Conservation (phyloP, 2,329 filamentous ascomycete species). For the Sporothrix brunneoviolacea region DNA sequence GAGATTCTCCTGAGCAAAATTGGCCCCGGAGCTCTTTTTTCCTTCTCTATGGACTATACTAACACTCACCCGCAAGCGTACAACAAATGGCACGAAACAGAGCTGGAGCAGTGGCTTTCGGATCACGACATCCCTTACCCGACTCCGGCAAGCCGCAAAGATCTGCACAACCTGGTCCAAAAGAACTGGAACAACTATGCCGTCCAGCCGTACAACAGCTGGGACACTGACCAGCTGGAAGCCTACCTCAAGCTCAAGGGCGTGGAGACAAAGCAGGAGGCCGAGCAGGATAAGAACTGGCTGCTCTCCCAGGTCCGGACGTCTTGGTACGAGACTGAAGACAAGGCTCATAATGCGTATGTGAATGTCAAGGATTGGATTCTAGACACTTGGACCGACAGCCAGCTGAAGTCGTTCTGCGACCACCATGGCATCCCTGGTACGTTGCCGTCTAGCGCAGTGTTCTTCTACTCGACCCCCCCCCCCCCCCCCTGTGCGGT, state of each 20-base stretch:
- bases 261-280: slow-evolving; percentile 58
- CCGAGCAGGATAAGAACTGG: slow-evolving; percentile 61
- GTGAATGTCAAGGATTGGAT: slow-evolving; percentile 79
- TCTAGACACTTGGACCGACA: slow-evolving; percentile 91
- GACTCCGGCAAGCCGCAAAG: slow-evolving; percentile 83
- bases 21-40: too few species aligned
- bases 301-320: slow-evolving; percentile 63
- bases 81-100: slow-evolving; percentile 98
- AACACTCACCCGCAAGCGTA: slow-evolving; percentile 54
- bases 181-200: slow-evolving; percentile 81
- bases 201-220: slow-evolving; percentile 66
- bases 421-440: slow-evolving; percentile 78
- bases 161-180: slow-evolving; percentile 85
- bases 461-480: not conserved
- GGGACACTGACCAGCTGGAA: slow-evolving; percentile 63
- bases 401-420: slow-evolving; percentile 85
- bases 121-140: slow-evolving; percentile 90
- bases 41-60: too few species aligned
- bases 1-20: not conserved
- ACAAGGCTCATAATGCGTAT: slow-evolving; percentile 67
- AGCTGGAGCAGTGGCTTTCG: slow-evolving; percentile 93
- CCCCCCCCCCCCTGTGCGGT: too few species aligned
- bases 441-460: slow-evolving; percentile 23
- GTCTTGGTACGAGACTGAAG: slow-evolving; percentile 73
- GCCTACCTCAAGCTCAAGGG: slow-evolving; percentile 66